Conservation (phyloP, 768 basidiomycete species). For the Russula lepida region DNA sequence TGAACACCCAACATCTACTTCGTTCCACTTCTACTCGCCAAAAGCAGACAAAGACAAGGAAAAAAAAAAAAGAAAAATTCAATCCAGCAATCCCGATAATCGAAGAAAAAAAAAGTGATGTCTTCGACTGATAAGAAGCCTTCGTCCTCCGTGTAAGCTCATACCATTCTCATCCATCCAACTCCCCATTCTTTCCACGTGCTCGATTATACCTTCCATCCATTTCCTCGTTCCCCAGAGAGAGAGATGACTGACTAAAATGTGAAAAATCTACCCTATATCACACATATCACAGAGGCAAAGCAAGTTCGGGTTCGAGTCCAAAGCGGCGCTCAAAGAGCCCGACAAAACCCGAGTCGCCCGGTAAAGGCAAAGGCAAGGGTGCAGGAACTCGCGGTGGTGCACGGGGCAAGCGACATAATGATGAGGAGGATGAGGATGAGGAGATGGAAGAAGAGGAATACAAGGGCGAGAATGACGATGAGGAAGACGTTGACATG, state of each 20-base stretch:
- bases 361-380: conserved; percentile 17
- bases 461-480: conserved; percentile 18
- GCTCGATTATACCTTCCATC: background rate
- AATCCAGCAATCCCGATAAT: too few species aligned
- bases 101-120: background rate
- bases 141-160: background rate
- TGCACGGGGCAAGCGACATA: conserved; percentile 1
- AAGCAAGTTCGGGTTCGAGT: background rate
- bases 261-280: background rate
- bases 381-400: background rate
- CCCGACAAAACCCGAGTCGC: conserved; percentile 8
- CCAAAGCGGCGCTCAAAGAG: conserved; percentile 8
- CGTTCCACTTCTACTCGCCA: background rate
- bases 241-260: background rate
- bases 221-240: background rate
- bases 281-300: background rate
- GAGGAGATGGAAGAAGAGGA: conserved; percentile 19
- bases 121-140: background rate
- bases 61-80: too few species aligned
- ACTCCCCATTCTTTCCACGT: background rate
- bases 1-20: too few species aligned
- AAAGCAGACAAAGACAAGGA: too few species aligned
- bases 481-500: conserved; percentile 29
- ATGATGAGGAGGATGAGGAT: conserved; percentile 25
- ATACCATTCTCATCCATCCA: background rate